Evolutionary conservation across 2,329 filamentous ascomycete species (phyloP).

Genomic region (Xylaria hypoxylon): DNA sequence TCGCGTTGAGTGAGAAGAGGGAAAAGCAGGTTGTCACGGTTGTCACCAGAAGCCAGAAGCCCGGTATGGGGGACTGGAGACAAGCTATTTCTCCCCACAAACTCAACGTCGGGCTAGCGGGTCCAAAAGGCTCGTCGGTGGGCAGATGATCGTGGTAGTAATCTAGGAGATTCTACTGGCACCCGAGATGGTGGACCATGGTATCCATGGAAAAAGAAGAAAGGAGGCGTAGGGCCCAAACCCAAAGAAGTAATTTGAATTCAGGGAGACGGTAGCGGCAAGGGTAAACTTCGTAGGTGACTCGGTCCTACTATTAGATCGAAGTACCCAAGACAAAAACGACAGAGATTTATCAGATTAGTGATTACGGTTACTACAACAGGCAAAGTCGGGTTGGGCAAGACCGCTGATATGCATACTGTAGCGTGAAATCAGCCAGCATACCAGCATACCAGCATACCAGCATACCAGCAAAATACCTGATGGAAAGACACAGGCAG

Average conservation of each 20-base stretch:
- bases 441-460: conserved; percentile 2
- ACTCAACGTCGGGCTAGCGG: conserved; percentile 40
- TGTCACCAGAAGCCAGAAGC: too few species aligned
- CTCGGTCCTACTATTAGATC: conserved; percentile 32
- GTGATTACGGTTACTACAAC: conserved; percentile 26
- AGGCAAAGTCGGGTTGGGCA: conserved; percentile 35
- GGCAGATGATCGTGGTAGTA: conserved; percentile 26
- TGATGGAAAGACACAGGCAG: conserved; percentile 2
- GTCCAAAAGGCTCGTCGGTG: conserved; percentile 39
- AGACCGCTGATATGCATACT: conserved; percentile 33
- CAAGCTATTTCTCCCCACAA: conserved; percentile 43
- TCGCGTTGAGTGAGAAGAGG: conserved; percentile 40
- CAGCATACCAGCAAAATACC: conserved; percentile 1
- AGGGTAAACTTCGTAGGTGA: conserved; percentile 42
- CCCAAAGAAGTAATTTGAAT: conserved; percentile 46
- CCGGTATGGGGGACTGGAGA: conserved; percentile 33
- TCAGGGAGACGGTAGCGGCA: conserved; percentile 46
- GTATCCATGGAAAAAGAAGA: conserved; percentile 40
- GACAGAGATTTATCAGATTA: conserved; percentile 29
- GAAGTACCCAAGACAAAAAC: conserved; percentile 21
- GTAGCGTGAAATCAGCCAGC: conserved; percentile 19
- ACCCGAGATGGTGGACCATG: conserved; percentile 36
- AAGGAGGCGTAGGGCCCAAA: conserved; percentile 36
- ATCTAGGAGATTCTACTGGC: conserved; percentile 23
- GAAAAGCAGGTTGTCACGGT: conserved; percentile 37